Base-by-base conservation (phyloP, 75 land plant genomes). In the Chamaecyparis obtusa region DNA sequence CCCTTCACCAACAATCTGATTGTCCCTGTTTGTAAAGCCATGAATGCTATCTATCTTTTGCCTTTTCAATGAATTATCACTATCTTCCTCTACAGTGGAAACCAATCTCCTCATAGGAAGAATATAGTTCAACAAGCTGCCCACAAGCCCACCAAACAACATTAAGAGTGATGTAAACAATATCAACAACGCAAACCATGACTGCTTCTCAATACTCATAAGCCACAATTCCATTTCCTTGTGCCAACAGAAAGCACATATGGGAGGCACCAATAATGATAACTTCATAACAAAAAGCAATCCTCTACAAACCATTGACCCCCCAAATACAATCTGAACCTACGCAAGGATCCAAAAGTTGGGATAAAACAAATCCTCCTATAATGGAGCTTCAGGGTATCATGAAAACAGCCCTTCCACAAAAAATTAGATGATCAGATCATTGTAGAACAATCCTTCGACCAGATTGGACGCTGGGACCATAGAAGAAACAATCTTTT, bases 91-190 rank as follows among this genome's bases (percentile, higher is more conserved):
- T 85, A 84, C 93, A 83, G 87, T 89, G 69, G 69, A 27, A 64
- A 64, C 27, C 27, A 64, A 64, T 88, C 91, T 92, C 92, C 87
- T 92, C 84, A 69, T 90, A 86, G 93, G 91, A 85, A 90, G 91
- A 89, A 90, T 92, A 88, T 91, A 89, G 90, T 48, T 81, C 44
- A 86, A 72, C 39, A 86, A 21, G 44, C 87, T 86, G 87, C 87
- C 41, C 37, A 79, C 37, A 79, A 36, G 43, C 82, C 82, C 82
- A 79, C 82, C 82, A 21, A 35, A 16, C 19, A 39, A 79, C 43
- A 39, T 39, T 39, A 79, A 36, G 33, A 79, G 82, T 39, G 43
- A 79, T 39, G 24, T 32, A 30, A 79, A 35, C 82, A 35, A 35
- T 36, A 39, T 39, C 37, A 79, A 35, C 16, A 79, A 79, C 21